A percentile compares a stretch with the other conserved stretches of the same genome.
phyloP scores from a whole-genome alignment of 2,329 filamentous ascomycete species.

The Penicillium brevicompactum region DNA sequence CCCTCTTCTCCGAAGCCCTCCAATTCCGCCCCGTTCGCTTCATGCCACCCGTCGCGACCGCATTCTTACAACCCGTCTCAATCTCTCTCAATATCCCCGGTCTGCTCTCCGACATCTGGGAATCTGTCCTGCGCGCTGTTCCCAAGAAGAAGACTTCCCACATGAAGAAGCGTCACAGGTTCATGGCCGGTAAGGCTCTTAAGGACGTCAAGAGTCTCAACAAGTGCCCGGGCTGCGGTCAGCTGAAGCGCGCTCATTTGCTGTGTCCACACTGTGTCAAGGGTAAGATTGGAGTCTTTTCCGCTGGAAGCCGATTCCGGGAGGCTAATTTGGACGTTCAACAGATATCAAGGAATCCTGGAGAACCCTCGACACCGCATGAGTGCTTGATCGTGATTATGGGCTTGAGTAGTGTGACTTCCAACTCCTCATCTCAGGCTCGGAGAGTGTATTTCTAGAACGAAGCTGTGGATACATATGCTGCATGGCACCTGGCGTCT shows the following conservation, averaged over 20 bases:
- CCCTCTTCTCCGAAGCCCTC: slow-evolving; percentile 25
- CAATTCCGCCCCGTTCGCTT: slow-evolving; percentile 34
- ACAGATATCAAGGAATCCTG: slow-evolving; percentile 51
- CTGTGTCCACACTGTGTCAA: slow-evolving; percentile 84
- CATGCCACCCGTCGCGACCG: slow-evolving; percentile 54
- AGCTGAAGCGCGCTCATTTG: slow-evolving; percentile 83
- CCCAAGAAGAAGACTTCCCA: slow-evolving; percentile 99
- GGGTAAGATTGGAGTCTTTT: slow-evolving; percentile 54
- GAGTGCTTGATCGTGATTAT: slow-evolving; percentile 7
- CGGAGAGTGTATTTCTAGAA: slow-evolving; percentile 25
- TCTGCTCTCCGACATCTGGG: slow-evolving; percentile 84
- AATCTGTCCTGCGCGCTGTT: slow-evolving; percentile 85
- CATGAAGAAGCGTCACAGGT: slow-evolving; percentile 88
- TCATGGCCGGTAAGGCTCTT: slow-evolving; percentile 92
- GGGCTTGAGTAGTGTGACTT: slow-evolving; percentile 1
- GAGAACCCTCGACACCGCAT: slow-evolving; percentile 39
- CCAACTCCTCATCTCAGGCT: slow-evolving; percentile 7
- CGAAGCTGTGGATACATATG: slow-evolving; percentile 27
- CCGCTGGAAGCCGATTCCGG: not conserved
- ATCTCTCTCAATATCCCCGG: slow-evolving; percentile 65
- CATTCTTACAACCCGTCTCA: slow-evolving; percentile 61
- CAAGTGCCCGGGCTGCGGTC: slow-evolving; percentile 86
- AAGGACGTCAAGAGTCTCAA: slow-evolving; percentile 87
- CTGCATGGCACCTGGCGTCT: slow-evolving; percentile 44
- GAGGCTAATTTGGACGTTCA: slow-evolving; percentile 3